Evolutionary conservation across 179 eudicot species (phyloP), one percentile per base, ranked within the genome.

Genomic region (Actinidia chinensis): DNA sequence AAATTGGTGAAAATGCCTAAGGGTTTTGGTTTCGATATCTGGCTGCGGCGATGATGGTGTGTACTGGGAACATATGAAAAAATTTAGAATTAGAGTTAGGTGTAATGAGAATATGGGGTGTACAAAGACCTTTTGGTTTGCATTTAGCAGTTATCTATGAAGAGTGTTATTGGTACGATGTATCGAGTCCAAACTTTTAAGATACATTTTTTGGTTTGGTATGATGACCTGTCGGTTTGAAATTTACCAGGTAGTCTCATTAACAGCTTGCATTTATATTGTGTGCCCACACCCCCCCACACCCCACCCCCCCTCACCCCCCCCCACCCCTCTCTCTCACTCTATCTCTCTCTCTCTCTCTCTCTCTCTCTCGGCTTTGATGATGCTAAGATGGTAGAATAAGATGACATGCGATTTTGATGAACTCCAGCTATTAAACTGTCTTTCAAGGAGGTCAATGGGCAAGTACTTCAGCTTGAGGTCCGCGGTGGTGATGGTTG

Each of bases 401-500:
- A 22, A 8, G 64, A 59, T 59, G 20, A 22, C 64, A 4, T 59
- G 28, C 64, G 64, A 59, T 25, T 59, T 59, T 63, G 28, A 59
- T 59, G 28, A 36, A 65, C 68, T 7, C 18, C 68, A 6, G 18
- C 15, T 65, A 28, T 55, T 46, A 36, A 67, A 46, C 0, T n/a
- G 33, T 44, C 9, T 12, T 15, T 17, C 59, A 13, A 4, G 17
- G 55, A 47, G 58, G 59, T 71, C 28, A 43, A 71, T 71, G 74
- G 10, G 13, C 18, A 47, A 17, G 56, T 48, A 46, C 79, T 46
- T 71, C 15, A 71, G 70, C 44, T 43, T 70, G 55, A 46, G 60
- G 59, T 61, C 71, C 3, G 42, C 33, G 14, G 51, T 15, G 59
- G 6, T 58, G 20, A 74, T 74, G 82, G 79, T 25, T 70, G 63